phyloP scores from a whole-genome alignment of 164 flowering plant genomes.

The Amborella trichopoda region DNA sequence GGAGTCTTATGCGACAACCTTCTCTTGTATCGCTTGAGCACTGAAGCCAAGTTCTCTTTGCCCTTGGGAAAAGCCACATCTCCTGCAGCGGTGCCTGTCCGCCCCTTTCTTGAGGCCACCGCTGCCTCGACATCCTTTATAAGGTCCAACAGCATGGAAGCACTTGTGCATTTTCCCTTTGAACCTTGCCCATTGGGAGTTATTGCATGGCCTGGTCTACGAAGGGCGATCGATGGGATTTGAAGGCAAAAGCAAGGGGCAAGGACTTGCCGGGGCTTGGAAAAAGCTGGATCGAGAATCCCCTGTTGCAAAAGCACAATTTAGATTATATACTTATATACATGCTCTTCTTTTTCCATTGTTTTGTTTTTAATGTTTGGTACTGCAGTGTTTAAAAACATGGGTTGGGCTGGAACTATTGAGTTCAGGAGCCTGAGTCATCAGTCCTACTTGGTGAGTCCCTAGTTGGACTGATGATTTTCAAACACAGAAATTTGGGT shows the following conservation, averaged over 20 bases:
- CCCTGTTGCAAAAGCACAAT: slow-evolving; percentile 59
- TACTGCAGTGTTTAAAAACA: too few relatives aligned
- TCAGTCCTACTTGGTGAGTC: too few relatives aligned
- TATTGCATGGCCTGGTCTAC: slow-evolving; percentile 36
- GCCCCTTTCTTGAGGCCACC: slow-evolving; percentile 77
- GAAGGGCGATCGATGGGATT: slow-evolving; percentile 35
- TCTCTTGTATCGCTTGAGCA: slow-evolving; percentile 88
- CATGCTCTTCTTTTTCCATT: too few relatives aligned
- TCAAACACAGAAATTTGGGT: too few relatives aligned
- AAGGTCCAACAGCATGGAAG: slow-evolving; percentile 47
- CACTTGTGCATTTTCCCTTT: slow-evolving; percentile 63
- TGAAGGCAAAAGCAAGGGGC: slow-evolving; percentile 80
- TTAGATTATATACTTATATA: too few relatives aligned
- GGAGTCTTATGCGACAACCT: slow-evolving; percentile 21
- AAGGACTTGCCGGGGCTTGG: slow-evolving; percentile 55
- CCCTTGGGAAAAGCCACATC: slow-evolving; percentile 98
- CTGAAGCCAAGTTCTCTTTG: slow-evolving; percentile 89
- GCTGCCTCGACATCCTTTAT: slow-evolving; percentile 88
- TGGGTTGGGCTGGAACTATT: too few relatives aligned
- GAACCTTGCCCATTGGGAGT: slow-evolving; percentile 46
- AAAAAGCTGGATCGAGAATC: slow-evolving; percentile 69
- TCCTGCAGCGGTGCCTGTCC: slow-evolving; percentile 93
- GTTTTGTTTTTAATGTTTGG: too few relatives aligned
- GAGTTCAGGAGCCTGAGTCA: too few relatives aligned
- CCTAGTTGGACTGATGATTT: too few relatives aligned